Percentiles rank a stretch among this genome's conserved stretches.
phyloP scores from a whole-genome alignment of 345 rosid genomes.

The Heritiera littoralis region DNA sequence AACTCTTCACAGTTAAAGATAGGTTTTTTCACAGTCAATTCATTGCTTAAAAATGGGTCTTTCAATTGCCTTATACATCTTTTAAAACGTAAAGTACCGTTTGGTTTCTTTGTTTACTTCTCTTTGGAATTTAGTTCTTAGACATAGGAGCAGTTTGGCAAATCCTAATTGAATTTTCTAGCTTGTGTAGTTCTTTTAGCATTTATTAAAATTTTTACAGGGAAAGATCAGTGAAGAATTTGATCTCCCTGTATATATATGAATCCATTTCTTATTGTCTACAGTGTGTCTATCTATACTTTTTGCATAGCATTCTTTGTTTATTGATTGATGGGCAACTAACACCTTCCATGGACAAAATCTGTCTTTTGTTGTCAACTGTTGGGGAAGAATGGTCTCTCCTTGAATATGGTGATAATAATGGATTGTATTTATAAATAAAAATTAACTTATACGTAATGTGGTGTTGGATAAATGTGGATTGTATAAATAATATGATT shows the following conservation, averaged over 20 bases:
- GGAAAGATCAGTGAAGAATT: neutral
- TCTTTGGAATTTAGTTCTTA: neutral
- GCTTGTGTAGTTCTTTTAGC: neutral
- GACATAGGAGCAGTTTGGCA: neutral
- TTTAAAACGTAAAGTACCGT: no score
- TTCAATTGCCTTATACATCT: neutral
- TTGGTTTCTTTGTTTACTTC: neutral
- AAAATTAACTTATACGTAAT: no score
- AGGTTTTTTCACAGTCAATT: no score
- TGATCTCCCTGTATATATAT: neutral
- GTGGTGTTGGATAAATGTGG: no score
- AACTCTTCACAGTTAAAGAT: neutral
- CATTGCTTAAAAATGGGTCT: no score
- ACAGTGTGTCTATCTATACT: neutral
- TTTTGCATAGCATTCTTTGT: neutral
- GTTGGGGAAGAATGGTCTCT: no score
- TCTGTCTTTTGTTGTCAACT: no score
- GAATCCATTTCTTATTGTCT: neutral
- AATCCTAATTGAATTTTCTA: neutral
- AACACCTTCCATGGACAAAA: neutral
- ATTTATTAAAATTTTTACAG: neutral
- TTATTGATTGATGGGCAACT: neutral
- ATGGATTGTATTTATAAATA: no score
- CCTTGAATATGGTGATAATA: no score
- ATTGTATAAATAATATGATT: no score